phyloP scores from a whole-genome alignment of 352 stramenopile species.

The Aphanomyces stellatus region DNA sequence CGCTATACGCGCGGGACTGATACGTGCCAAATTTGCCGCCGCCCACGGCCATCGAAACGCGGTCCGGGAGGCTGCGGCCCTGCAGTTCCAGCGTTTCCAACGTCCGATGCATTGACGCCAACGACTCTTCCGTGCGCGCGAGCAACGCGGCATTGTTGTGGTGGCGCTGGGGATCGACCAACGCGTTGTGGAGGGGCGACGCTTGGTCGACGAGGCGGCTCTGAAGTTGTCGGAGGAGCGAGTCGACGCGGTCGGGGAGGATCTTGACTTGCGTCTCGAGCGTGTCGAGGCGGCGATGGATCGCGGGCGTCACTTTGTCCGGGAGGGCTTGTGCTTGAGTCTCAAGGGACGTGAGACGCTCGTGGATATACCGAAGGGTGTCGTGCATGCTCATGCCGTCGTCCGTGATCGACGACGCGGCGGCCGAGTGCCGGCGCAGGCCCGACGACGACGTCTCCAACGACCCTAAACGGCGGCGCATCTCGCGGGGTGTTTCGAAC shows the following conservation, averaged over 20 bases:
- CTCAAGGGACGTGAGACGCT: neutral
- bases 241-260: neutral
- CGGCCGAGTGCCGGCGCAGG: neutral
- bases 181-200: neutral
- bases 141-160: neutral
- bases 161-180: neutral
- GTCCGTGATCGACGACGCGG: neutral
- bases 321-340: neutral
- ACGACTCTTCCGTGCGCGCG: neutral
- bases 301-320: neutral
- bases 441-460: neutral
- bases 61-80: neutral
- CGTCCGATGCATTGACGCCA: neutral
- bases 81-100: conserved; percentile 2
- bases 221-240: neutral
- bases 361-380: conserved; percentile 8
- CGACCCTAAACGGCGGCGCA: neutral
- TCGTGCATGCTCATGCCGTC: neutral
- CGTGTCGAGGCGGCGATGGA: neutral
- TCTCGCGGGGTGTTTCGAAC: neutral
- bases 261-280: conserved; percentile 9
- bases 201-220: neutral
- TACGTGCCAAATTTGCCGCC: conserved; percentile 7
- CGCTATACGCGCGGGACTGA: neutral
- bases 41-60: neutral